These are phyloP conservation scores for Piromyces sp. DNA, from an alignment of 192 early-diverging fungal genomes.

Conservation along the genomic window DNA sequence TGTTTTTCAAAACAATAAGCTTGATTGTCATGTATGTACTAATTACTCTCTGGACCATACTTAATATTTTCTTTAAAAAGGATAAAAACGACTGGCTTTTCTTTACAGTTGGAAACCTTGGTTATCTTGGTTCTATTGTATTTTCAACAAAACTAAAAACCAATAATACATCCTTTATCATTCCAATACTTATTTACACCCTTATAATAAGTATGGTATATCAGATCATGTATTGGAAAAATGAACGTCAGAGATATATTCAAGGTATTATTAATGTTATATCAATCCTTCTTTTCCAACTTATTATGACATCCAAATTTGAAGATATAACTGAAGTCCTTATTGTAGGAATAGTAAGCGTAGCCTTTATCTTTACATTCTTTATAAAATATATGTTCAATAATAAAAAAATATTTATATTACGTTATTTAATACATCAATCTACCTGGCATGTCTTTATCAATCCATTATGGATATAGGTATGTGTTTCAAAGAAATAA, in stretches of 20 bases:
- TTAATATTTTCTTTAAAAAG: background rate
- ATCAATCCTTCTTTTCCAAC: background rate
- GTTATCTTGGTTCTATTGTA: background rate
- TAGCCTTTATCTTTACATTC: too few relatives aligned
- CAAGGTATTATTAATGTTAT: background rate
- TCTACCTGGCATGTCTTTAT: too few relatives aligned
- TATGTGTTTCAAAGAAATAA: background rate
- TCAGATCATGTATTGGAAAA: background rate
- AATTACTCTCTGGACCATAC: background rate
- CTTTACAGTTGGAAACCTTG: background rate
- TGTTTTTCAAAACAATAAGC: background rate
- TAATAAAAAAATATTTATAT: too few relatives aligned
- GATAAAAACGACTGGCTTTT: background rate
- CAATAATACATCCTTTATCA: background rate
- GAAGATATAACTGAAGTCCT: background rate
- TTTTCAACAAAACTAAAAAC: background rate
- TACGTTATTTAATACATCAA: too few relatives aligned
- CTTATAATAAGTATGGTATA: background rate
- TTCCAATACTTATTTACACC: background rate
- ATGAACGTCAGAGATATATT: background rate
- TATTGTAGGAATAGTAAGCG: background rate
- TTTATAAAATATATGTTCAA: too few relatives aligned
- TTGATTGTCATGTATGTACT: background rate
- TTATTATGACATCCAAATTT: background rate
- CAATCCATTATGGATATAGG: background rate